phyloP scores from a whole-genome alignment of 2,329 filamentous ascomycete genomes.

The Colletotrichum endophyticum region DNA sequence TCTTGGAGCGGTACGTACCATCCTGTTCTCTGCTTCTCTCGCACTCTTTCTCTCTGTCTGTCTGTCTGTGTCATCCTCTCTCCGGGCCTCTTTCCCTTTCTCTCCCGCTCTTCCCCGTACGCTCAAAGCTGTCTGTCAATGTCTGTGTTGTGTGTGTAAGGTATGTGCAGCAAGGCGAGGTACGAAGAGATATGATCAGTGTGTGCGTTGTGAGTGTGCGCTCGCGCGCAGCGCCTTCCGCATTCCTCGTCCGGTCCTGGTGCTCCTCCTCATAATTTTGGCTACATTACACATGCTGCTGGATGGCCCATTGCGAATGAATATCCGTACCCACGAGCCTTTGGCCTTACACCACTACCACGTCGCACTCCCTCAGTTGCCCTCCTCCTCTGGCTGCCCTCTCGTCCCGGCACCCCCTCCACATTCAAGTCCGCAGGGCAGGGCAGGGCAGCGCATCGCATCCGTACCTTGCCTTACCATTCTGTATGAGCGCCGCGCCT shows the following conservation, averaged over 20 bases:
- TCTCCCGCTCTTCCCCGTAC: background rate
- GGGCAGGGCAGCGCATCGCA: background rate
- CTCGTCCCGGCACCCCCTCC: background rate
- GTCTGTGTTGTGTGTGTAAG: background rate
- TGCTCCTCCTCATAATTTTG: background rate
- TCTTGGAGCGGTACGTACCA: background rate
- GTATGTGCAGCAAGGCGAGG: background rate
- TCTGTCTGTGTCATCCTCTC: background rate
- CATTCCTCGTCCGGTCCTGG: slow-evolving; percentile 2
- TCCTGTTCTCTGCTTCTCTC: background rate
- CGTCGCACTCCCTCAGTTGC: background rate
- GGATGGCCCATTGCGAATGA: background rate
- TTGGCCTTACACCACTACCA: slow-evolving; percentile 3
- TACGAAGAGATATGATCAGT: background rate
- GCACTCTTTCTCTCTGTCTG: background rate
- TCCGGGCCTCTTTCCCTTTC: background rate
- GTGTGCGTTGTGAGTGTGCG: background rate
- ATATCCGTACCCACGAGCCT: background rate
- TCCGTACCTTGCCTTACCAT: background rate
- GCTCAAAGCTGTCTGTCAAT: background rate
- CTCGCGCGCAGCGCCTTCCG: background rate
- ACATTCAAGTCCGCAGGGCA: background rate
- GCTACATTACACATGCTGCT: background rate
- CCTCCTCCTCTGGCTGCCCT: background rate
- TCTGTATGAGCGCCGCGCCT: background rate